phyloP scores from a whole-genome alignment of 1,284 basidiomycete species.

The Leucoagaricus sp. region DNA sequence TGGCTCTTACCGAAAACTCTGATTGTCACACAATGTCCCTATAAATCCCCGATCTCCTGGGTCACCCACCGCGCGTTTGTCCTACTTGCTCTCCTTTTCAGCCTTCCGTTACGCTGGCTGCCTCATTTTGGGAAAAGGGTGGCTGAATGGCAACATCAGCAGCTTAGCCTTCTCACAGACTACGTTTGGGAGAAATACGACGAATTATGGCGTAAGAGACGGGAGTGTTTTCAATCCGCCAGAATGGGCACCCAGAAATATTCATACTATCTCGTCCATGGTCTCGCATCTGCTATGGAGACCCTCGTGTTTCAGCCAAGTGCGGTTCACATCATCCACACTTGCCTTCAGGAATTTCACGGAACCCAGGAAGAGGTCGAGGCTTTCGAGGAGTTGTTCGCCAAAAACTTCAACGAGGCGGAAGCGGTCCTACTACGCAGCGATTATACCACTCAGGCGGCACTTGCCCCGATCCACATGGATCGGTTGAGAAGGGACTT shows the following conservation, averaged over 20 bases:
- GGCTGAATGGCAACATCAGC: background rate
- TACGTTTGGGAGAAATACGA: slow-evolving; percentile 4
- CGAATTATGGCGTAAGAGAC: slow-evolving; percentile 3
- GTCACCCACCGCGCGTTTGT: slow-evolving; percentile 15
- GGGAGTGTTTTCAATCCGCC: background rate
- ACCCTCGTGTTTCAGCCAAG: slow-evolving; percentile 3
- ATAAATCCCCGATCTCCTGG: slow-evolving; percentile 25
- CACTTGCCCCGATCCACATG: background rate
- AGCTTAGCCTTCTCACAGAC: slow-evolving; percentile 4
- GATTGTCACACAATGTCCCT: slow-evolving; percentile 19
- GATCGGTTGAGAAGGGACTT: slow-evolving; percentile 6
- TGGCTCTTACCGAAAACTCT: slow-evolving; percentile 11
- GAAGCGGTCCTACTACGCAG: background rate
- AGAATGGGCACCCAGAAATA: background rate
- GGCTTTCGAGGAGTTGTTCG: slow-evolving; percentile 1
- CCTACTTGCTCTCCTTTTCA: background rate
- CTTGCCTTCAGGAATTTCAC: slow-evolving; percentile 10
- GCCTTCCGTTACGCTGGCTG: background rate
- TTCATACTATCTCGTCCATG: slow-evolving; percentile 9
- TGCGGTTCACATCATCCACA: slow-evolving; percentile 3
- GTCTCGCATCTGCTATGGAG: slow-evolving; percentile 9
- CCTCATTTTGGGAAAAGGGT: background rate
- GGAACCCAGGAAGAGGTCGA: background rate
- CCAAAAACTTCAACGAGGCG: background rate
- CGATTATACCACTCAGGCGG: too few relatives aligned